These are phyloP conservation scores for Colletotrichum spaethianum DNA, from an alignment of 2,329 filamentous ascomycete species.

Conservation along the genomic window DNA sequence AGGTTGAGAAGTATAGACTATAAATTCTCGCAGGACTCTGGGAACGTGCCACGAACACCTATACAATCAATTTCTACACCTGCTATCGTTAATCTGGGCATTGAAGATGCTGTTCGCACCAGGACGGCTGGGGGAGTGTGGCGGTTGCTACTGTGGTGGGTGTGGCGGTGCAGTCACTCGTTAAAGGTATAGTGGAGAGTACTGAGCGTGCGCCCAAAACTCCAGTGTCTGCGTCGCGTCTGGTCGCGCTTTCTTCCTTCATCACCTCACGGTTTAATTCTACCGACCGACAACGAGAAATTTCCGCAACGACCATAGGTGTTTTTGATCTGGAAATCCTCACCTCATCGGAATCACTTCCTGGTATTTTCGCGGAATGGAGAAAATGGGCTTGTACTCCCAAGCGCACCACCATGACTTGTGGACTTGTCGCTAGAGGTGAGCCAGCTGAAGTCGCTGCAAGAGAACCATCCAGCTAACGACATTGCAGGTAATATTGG, in stretches of 20 bases:
- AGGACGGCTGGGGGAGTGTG: background rate
- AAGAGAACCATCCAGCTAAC: background rate
- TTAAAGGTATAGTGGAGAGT: background rate
- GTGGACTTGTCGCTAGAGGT: background rate
- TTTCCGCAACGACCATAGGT: background rate
- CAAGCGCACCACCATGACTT: background rate
- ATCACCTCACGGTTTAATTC: background rate
- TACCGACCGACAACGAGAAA: background rate
- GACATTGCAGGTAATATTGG: background rate
- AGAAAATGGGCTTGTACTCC: too few species aligned
- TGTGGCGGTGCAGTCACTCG: slow-evolving; percentile 2
- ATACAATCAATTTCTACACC: background rate
- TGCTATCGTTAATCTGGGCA: background rate
- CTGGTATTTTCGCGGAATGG: too few species aligned
- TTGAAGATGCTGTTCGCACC: background rate
- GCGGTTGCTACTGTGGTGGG: background rate
- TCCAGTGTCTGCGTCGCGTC: slow-evolving; percentile 11
- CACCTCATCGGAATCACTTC: background rate
- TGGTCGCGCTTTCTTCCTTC: slow-evolving; percentile 6
- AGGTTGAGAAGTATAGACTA: slow-evolving; percentile 67
- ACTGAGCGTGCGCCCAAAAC: background rate
- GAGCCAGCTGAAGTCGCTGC: background rate
- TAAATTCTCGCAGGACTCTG: background rate
- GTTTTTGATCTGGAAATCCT: background rate
- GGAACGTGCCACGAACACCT: background rate